A percentile compares a stretch with the other conserved stretches of the same genome.
Evolutionary conservation across 192 early-diverging fungal species (phyloP).

Genomic region (Backusella australiensis): DNA sequence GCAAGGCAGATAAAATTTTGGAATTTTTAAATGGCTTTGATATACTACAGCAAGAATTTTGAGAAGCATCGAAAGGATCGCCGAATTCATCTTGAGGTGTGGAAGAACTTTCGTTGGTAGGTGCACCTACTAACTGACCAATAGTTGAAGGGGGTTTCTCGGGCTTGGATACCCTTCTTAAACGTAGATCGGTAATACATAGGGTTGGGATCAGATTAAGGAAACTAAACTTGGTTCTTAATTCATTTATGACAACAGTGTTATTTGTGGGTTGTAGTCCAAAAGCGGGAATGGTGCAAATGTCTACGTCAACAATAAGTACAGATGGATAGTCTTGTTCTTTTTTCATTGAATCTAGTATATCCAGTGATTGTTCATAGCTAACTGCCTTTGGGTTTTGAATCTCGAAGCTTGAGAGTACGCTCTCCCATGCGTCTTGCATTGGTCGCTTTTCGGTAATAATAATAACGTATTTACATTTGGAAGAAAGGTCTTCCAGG

Average conservation of each 20-base stretch:
- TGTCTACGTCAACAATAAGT: constrained; percentile 15
- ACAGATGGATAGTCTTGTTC: not conserved
- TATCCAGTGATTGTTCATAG: not conserved
- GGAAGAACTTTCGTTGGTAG: not conserved
- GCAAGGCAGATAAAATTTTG: constrained; percentile 5
- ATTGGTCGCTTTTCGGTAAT: not conserved
- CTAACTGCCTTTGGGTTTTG: not conserved
- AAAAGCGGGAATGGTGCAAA: not conserved
- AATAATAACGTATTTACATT: not conserved
- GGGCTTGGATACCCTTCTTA: not conserved
- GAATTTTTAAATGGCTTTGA: constrained; percentile 27
- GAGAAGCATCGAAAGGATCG: not conserved
- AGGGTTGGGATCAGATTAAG: not conserved
- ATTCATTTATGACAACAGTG: not conserved
- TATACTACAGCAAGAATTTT: not conserved
- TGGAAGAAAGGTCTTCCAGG: not conserved
- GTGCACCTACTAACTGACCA: not conserved
- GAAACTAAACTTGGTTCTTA: not conserved
- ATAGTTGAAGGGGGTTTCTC: not conserved
- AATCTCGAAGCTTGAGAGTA: constrained; percentile 9
- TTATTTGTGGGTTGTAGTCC: not conserved
- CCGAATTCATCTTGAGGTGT: not conserved
- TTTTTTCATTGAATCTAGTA: not conserved
- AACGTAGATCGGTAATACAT: not conserved
- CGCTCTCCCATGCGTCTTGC: not conserved